phyloP scores from a whole-genome alignment of 306 rosid species.

The Cicer judaicum region DNA sequence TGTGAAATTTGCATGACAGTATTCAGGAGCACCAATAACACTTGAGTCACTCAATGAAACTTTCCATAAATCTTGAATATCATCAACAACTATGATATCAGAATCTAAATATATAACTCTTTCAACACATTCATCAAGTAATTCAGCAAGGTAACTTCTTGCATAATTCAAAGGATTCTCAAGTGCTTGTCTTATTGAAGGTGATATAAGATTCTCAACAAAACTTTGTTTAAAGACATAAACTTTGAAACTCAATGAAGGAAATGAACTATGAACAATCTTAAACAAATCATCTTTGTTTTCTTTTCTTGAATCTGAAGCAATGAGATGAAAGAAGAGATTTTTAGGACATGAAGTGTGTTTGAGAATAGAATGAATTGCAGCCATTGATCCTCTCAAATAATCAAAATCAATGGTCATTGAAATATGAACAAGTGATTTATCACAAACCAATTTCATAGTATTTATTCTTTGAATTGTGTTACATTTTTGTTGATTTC shows the following conservation, averaged over 20 bases:
- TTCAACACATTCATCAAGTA: slow-evolving; percentile 74
- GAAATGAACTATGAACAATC: slow-evolving; percentile 59
- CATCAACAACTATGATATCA: slow-evolving; percentile 82
- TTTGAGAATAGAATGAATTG: slow-evolving; percentile 76
- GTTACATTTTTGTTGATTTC: slow-evolving; percentile 59
- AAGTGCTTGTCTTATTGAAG: slow-evolving; percentile 80
- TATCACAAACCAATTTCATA: slow-evolving; percentile 46
- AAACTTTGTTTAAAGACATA: slow-evolving; percentile 54
- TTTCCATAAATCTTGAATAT: slow-evolving; percentile 70
- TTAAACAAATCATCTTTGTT: slow-evolving; percentile 44
- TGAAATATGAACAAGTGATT: slow-evolving; percentile 73
- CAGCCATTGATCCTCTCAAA: slow-evolving; percentile 82
- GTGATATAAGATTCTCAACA: slow-evolving; percentile 70
- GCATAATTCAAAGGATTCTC: slow-evolving; percentile 90
- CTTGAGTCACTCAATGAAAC: slow-evolving; percentile 52
- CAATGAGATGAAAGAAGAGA: slow-evolving; percentile 76
- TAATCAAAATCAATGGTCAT: slow-evolving; percentile 83
- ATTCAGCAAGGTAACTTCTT: slow-evolving; percentile 78
- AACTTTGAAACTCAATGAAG: slow-evolving; percentile 69
- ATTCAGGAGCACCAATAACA: slow-evolving; percentile 86
- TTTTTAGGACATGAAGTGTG: slow-evolving; percentile 85
- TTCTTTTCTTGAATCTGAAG: slow-evolving; percentile 64
- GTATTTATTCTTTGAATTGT: slow-evolving; percentile 15
- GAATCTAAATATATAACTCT: slow-evolving; percentile 86
- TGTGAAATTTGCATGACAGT: slow-evolving; percentile 75